phyloP scores from a whole-genome alignment of 2,329 filamentous ascomycete species.

The Trichophyton benhamiae region DNA sequence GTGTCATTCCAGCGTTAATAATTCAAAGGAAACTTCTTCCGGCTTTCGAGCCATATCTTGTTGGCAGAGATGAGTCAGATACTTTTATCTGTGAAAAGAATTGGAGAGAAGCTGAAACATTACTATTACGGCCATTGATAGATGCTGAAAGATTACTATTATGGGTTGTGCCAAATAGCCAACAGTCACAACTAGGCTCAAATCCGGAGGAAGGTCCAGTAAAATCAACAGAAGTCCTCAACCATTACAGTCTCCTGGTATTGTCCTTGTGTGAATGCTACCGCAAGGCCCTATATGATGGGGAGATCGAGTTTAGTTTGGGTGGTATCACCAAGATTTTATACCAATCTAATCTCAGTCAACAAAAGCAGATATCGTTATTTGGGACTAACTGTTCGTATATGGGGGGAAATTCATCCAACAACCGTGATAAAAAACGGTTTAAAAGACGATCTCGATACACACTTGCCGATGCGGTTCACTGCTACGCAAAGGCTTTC shows the following conservation, averaged over 20 bases:
- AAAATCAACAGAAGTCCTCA: neutral
- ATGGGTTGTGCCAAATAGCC: neutral
- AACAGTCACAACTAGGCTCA: neutral
- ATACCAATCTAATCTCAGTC: neutral
- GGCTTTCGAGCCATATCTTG: neutral
- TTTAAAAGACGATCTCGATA: neutral
- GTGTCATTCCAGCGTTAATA: slow-evolving; percentile 19
- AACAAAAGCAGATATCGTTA: neutral
- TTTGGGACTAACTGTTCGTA: neutral
- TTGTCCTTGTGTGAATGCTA: neutral
- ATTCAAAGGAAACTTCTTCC: slow-evolving; percentile 4
- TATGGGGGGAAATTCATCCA: neutral
- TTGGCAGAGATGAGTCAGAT: no score
- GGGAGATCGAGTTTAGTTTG: neutral
- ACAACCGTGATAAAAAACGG: no score
- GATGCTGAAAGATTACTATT: neutral
- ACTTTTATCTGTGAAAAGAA: no score
- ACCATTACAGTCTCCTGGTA: neutral
- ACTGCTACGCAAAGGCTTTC: neutral
- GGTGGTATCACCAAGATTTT: neutral
- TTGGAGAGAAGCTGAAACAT: no score
- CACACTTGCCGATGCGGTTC: neutral
- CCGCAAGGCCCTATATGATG: neutral
- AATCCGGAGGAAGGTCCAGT: neutral
- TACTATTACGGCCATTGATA: no score